Base-by-base conservation (phyloP, 495 filamentous ascomycete genomes). In the Penicillium samsonianum region DNA sequence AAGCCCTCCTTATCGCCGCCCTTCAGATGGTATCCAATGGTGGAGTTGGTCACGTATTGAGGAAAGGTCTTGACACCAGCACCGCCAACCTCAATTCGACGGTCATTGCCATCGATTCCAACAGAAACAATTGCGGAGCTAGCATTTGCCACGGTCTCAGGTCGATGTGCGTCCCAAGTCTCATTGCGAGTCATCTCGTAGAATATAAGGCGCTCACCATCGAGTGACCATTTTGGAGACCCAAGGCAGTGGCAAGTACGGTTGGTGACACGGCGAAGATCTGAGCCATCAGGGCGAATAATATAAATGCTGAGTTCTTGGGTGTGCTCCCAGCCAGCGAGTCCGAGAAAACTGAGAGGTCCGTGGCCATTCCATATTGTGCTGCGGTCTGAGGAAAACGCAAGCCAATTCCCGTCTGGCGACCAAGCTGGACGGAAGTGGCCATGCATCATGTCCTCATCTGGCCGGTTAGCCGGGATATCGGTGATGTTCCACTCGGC, bases 381-480 rank as follows among this genome's bases (percentile, higher is more conserved):
- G 23, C 65, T 68, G 10, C 65, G 62, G 12, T 68, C 65, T 30
- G 63, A 65, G 6, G 60, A 61, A 35, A 68, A 68, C 0, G 58
- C 60, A 38, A 68, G 45, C 65, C 65, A 68, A 22, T 63, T 11
- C 7, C 65, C 66, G 31, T 73, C 65, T 0, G 71, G 57, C 0
- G 71, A 70, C 65, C 63, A 74, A 2, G 57, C 50, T 19, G 68
- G 64, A 14, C 68, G 68, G 49, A 71, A 77, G 37, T 75, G 60
- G 2, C 70, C 70, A 45, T 0, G 47, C 35, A 45, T 70, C 62
- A 53, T 30, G 16, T 17, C 10, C 5, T 30, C 33, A 22, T 43
- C 12, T 14, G 38, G 26, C 30, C 58, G 6, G 45, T 40, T n/a
- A 50, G 57, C 3, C 14, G 37, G 9, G 31, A 47, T 65, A 50